phyloP scores from a whole-genome alignment of 768 basidiomycete genomes.

The Russula vinacea region DNA sequence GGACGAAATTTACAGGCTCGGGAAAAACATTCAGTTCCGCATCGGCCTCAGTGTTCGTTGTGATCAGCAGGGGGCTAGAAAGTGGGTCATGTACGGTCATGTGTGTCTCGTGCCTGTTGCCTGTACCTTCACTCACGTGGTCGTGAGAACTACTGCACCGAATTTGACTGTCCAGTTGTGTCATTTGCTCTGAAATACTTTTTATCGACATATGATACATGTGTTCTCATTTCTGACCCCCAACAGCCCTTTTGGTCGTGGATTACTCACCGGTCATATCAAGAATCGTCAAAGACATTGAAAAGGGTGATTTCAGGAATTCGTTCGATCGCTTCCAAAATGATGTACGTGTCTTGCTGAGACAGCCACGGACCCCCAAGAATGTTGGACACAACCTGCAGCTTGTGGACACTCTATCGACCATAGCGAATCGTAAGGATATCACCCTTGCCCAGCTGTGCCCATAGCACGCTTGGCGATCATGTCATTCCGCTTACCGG shows the following conservation, averaged over 20 bases:
- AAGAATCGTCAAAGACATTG: constrained; percentile 39
- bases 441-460: constrained; percentile 42
- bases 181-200: too few species aligned
- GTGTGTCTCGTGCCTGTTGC: too few species aligned
- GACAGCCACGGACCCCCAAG: constrained; percentile 30
- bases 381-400: constrained; percentile 43
- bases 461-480: constrained; percentile 40
- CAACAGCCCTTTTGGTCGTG: constrained; percentile 50
- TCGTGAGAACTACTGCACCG: too few species aligned
- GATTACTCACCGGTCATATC: constrained; percentile 52
- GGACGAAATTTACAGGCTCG: too few species aligned
- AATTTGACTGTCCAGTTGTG: too few species aligned
- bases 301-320: constrained; percentile 41
- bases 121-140: too few species aligned
- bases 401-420: constrained; percentile 43
- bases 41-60: too few species aligned
- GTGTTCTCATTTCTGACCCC: background rate
- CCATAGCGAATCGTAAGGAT: constrained; percentile 43
- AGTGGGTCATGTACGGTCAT: too few species aligned
- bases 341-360: too few species aligned
- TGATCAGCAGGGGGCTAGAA: too few species aligned
- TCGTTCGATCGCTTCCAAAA: constrained; percentile 39
- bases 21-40: too few species aligned
- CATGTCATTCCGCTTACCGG: constrained; percentile 50
- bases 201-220: too few species aligned